Conservation (phyloP, 345 rosid species). For the Eucalyptus paniculata region DNA sequence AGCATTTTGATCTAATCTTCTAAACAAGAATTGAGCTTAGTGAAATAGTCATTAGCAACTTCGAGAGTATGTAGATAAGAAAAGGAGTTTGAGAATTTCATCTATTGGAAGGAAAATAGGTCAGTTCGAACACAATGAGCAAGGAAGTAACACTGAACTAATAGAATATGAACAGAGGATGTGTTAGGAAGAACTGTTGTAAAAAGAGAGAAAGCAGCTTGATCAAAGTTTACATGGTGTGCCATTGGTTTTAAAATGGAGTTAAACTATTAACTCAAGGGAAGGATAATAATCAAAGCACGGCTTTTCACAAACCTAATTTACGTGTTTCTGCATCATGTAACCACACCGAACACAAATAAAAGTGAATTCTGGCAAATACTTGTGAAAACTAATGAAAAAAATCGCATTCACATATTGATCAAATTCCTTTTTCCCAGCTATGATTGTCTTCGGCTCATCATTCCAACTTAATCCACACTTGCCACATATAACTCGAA, state of each 20-base stretch:
- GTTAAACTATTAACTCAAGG: background rate
- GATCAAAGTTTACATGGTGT: background rate
- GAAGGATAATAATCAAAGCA: background rate
- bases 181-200: background rate
- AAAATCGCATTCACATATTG: too few relatives aligned
- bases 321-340: background rate
- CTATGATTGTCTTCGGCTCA: too few relatives aligned
- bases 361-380: background rate
- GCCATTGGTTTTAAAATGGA: background rate
- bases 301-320: background rate
- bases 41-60: background rate
- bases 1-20: too few relatives aligned
- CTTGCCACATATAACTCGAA: too few relatives aligned
- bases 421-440: too few relatives aligned
- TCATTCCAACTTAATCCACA: too few relatives aligned
- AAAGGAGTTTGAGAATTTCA: background rate
- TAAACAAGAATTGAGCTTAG: background rate
- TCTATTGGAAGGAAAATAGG: background rate
- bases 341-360: background rate
- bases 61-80: background rate
- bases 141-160: background rate
- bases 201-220: background rate
- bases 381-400: background rate
- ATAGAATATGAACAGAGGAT: background rate
- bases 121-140: background rate